phyloP scores from a whole-genome alignment of 257 asterid species.

The Primulina eburnea region DNA sequence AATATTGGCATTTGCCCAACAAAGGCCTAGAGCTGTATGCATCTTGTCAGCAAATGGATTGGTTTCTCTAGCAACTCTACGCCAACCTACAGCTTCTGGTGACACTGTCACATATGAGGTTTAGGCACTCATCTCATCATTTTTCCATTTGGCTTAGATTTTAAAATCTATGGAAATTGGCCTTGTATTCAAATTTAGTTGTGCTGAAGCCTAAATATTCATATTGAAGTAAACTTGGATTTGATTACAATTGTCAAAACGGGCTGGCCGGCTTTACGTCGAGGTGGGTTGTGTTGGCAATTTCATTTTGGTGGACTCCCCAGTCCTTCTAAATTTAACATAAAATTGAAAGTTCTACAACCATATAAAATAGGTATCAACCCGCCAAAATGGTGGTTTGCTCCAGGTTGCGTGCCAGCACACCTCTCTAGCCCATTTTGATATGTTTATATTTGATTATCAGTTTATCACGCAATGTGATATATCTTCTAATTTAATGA shows the following conservation, averaged over 20 bases:
- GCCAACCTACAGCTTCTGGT: slow-evolving; percentile 67
- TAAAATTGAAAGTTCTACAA: no score
- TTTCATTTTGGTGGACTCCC: no score
- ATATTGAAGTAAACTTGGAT: neutral
- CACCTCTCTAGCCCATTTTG: no score
- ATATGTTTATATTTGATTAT: no score
- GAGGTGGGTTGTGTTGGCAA: no score
- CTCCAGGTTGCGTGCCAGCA: no score
- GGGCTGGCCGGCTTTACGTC: no score
- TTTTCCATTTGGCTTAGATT: neutral
- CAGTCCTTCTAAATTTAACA: no score
- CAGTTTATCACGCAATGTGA: neutral
- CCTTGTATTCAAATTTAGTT: neutral
- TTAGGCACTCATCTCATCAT: slow-evolving; percentile 20
- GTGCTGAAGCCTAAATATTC: neutral
- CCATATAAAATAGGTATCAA: no score
- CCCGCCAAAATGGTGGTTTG: no score
- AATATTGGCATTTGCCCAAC: slow-evolving; percentile 86
- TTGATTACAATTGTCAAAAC: neutral
- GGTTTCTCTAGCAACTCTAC: slow-evolving; percentile 67
- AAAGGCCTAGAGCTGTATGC: slow-evolving; percentile 91
- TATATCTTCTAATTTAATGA: neutral
- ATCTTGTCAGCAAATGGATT: slow-evolving; percentile 80
- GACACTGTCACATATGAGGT: slow-evolving; percentile 87
- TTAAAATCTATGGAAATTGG: no score